Base-by-base conservation (phyloP, 208 protist species). In the Trypanosoma brucei region DNA sequence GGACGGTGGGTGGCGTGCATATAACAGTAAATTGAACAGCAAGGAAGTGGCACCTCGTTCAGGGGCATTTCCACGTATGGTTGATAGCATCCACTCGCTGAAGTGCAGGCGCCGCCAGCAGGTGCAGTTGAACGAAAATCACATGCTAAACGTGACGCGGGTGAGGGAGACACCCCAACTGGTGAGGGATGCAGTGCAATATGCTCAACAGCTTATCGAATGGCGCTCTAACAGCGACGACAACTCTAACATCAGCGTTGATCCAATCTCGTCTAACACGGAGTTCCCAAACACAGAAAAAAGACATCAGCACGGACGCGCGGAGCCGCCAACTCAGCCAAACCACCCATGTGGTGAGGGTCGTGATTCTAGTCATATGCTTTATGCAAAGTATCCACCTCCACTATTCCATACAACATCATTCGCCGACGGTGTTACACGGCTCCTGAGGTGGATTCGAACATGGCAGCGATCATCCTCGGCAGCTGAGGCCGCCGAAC, bases 391-490 rank as follows among this genome's bases (percentile, higher is more conserved):
- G 54, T 89, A 85, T 70, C 86, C 86, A 4, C 79, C 86, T n/a
- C 86, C 86, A 50, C 74, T 93, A 42, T 72, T 93, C 58, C 81
- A 72, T 42, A 78, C 69, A 14, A 79, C 79, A 1, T 80, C 83
- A 9, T 93, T 93, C 38, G 71, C 83, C 4, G 63, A 71, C 9
- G 81, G 82, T 40, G 86, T 82, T 3, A 55, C 78, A 33, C 86
- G 86, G 36, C 75, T 93, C 52, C 55, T 91, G 55, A 77, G 76
- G 54, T 93, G 86, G 86, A 75, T 92, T 59, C 70, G 81, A 45
- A 92, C 86, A 31, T 92, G 86, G 86, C 63, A 70, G 30, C 60
- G 63, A 6, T 30, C 64, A 33, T 33, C 40, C 38, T 49, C 52
- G 5, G 33, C 40, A 60, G 46, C 13, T 4, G 39, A 56, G 0